A percentile compares a stretch with the other conserved stretches of the same genome.
These are phyloP conservation scores for Aureobasidium sp. DNA, from an alignment of 2,329 filamentous ascomycete species.

Conservation along the genomic window DNA sequence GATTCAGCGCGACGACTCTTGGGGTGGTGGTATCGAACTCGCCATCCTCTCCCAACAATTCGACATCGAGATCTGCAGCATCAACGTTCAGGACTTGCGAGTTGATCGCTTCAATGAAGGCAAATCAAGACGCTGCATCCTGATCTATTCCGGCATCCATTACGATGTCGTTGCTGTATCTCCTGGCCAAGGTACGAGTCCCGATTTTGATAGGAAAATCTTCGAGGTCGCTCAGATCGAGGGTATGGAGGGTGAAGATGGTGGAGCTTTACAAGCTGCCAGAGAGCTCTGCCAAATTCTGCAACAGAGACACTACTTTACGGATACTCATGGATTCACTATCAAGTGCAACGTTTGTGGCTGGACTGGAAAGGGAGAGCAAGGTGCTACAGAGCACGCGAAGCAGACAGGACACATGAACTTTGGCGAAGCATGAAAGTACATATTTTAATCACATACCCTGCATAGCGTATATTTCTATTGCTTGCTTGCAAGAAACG, in stretches of 20 bases:
- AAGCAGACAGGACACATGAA: slow-evolving; percentile 51
- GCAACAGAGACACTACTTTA: slow-evolving; percentile 71
- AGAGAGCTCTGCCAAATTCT: slow-evolving; percentile 48
- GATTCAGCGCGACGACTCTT: slow-evolving; percentile 72
- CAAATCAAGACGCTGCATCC: slow-evolving; percentile 58
- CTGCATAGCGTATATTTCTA: neutral
- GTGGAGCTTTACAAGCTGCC: slow-evolving; percentile 51
- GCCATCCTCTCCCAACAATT: slow-evolving; percentile 79
- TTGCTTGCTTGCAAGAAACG: too few species aligned
- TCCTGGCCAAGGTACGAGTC: slow-evolving; percentile 51
- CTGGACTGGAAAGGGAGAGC: slow-evolving; percentile 59
- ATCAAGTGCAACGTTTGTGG: slow-evolving; percentile 70
- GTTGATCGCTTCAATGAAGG: slow-evolving; percentile 74
- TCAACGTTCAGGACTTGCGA: slow-evolving; percentile 64
- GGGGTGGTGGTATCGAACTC: slow-evolving; percentile 89
- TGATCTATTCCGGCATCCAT: slow-evolving; percentile 88
- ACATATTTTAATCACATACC: neutral
- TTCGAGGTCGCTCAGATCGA: slow-evolving; percentile 43
- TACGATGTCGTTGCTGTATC: slow-evolving; percentile 83
- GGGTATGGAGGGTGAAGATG: slow-evolving; percentile 35
- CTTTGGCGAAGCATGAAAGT: slow-evolving; percentile 37
- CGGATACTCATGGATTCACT: slow-evolving; percentile 72
- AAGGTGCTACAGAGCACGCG: slow-evolving; percentile 55
- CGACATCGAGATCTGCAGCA: slow-evolving; percentile 73
- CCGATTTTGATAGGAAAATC: slow-evolving; percentile 72